Evolutionary conservation across 495 filamentous ascomycete species (phyloP), one percentile per base, ranked within the genome.

Genomic region (Neurospora sp.): DNA sequence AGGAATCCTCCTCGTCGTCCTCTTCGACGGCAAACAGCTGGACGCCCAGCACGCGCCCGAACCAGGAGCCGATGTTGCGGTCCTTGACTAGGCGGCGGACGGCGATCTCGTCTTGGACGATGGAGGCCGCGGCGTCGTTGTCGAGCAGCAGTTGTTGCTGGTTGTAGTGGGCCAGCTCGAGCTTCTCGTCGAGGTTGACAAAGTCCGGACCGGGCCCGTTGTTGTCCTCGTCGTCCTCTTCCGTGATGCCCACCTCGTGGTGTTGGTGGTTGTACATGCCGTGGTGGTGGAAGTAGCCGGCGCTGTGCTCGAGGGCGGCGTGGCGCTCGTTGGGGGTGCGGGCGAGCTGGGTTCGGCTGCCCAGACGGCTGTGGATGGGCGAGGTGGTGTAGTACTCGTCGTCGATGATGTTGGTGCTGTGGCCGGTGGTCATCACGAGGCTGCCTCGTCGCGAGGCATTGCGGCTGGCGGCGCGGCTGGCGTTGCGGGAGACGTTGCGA

Each of bases 11-110:
- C 70, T 89, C 86, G 31, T 84, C 83, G 72, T 84, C 85, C 77
- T 87, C 83, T 70, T 89, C 83, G 10, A 93, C 90, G 8, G 90
- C 88, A 79, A 96, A 95, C 20, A 96, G 80, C 17, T 89, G 91
- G 87, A 93, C 94, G 8, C 90, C 90, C 44, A 94, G 86, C 72
- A 94, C 76, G 68, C 87, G 85, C 75, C 92, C 92, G 74, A 97
- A 85, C 89, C 91, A 93, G 10, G 87, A 86, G 0, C 91, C 91
- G n/a, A 94, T 80, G 59, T 87, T 88, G n/a, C 86, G 86, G 72
- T 88, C 84, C 70, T 85, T 79, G 31, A 89, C 85, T 17, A 90
- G 77, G 71, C 84, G 79, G 71, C 85, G 84, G 5, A 89, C 79
- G 14, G 86, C 80, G 38, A 87, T 87, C 76, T 91, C 88, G 75